Base-by-base conservation (phyloP, 2,329 filamentous ascomycete genomes). In the Fusarium devonianum region DNA sequence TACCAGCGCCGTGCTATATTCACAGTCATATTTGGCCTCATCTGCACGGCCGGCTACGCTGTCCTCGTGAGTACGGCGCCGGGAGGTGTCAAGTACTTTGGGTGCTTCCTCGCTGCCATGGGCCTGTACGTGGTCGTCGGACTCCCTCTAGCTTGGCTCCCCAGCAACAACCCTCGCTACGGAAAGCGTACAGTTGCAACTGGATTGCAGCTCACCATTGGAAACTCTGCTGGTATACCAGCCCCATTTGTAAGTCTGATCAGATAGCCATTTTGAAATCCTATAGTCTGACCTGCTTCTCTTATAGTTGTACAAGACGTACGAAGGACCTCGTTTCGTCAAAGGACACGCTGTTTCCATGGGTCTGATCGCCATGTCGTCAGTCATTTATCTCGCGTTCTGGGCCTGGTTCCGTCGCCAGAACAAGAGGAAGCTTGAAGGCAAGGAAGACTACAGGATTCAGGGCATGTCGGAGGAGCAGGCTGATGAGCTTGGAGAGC, bases 141-240 rank as follows among this genome's bases (percentile, higher is more conserved):
- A 0, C 55, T 74, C 9, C 71, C 72, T 5, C 61, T 74, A 2
- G 68, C 70, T 7, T 74, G 72, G 71, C 56, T 81, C 21, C 74
- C 82, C 0, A 80, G 77, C 4, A 88, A 87, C 41, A 76, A 80
- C 9, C 85, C 85, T 1, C 74, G 84, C 1, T 87, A 87, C 46
- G 84, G 83, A 3, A 88, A 88, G 66, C 73, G 85, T 11, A 83
- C 84, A 0, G 81, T 81, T 3, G 84, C 82, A 0, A 82, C 79
- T 0, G 85, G 83, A 0, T 53, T 87, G 19, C 83, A 87, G 65
- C 69, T 87, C n/a, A 84, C 78, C 2, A 78, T 86, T 46, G 84
- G 84, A 9, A 88, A 88, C 60, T 75, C 78, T 45, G 78, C 79
- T 7, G 85, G 85, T 3, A 84, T 88, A 21, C 83, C 86, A 72